Evolutionary conservation across 768 basidiomycete genomes (phyloP), one percentile per base, ranked within the genome.

Genomic region (Phlebiopsis flavidoalba): DNA sequence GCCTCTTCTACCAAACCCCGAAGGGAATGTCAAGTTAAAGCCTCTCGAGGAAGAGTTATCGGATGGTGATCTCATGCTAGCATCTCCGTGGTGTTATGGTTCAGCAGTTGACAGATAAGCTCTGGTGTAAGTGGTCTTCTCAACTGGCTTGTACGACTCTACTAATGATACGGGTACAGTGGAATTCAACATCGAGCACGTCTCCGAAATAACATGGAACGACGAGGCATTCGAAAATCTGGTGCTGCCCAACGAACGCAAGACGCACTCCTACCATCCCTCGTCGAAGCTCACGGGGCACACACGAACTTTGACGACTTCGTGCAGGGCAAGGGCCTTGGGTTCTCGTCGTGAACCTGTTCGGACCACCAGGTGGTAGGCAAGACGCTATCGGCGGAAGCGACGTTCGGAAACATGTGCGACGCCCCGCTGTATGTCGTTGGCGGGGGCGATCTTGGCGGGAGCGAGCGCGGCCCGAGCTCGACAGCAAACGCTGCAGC

Each of bases 71-170:
- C 70, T 85, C 17, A 70, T 86, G 31, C 69, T 88, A 4, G 73
- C 84, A 0, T 76, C 85, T 0, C 77, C 82, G 0, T 82, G 26
- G 77, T 86, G n/a, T 1, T 82, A 82, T 58, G 85, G 85, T 88
- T 87, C 69, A 85, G 83, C 69, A n/a, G n/a, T 67, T 88, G 35
- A 64, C 72, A 5, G 83, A 83, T 63, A 86, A 87, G 70, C 63
- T 77, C 8, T 86, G 85, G 84, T 70, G 83, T 85, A 65, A 58
- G 83, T 76, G 22, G 6, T 31, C 26, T n/a, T n/a, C n/a, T n/a
- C n/a, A n/a, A n/a, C n/a, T n/a, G n/a, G n/a, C 43, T 46, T 46
- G 11, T n/a, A 11, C n/a, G 12, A 11, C 43, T 46, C n/a, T 11
- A 46, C 43, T n/a, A n/a, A n/a, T n/a, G n/a, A n/a, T n/a, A n/a